Evolutionary conservation across 192 early-diverging fungal species (phyloP).

Genomic region (Pilaira anomala): DNA sequence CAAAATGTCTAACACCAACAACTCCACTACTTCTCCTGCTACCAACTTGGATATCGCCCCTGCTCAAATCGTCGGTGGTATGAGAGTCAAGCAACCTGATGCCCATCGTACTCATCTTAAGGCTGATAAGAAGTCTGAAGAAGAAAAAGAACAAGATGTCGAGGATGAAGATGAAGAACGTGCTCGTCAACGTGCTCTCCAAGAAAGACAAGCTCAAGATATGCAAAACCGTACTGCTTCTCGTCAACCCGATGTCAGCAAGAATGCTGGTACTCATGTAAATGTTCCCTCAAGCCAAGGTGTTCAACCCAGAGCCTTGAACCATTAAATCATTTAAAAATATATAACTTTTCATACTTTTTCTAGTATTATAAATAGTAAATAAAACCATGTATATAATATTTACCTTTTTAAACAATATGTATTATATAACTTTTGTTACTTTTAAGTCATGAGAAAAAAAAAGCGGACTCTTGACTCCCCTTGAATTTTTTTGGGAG

Average conservation of each 20-base stretch:
- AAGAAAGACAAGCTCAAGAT: constrained; percentile 11
- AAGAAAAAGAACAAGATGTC: constrained; percentile 3
- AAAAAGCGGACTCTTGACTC: too few relatives aligned
- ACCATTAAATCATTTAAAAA: constrained; percentile 5
- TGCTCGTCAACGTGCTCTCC: background rate
- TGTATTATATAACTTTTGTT: too few relatives aligned
- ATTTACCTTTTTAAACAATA: too few relatives aligned
- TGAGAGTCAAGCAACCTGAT: constrained; percentile 9
- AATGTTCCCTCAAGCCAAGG: background rate
- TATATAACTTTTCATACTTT: background rate
- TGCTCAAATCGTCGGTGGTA: constrained; percentile 11
- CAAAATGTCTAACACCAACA: background rate
- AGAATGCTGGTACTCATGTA: constrained; percentile 9
- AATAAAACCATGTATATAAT: background rate
- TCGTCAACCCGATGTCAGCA: constrained; percentile 7
- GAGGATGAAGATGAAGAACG: constrained; percentile 6
- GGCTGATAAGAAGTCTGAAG: background rate
- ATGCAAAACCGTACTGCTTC: constrained; percentile 7
- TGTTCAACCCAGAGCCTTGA: constrained; percentile 11
- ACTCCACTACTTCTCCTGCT: background rate
- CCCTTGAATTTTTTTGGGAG: background rate
- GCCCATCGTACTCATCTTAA: constrained; percentile 5
- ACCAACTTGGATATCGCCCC: background rate
- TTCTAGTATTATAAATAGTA: background rate
- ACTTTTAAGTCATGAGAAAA: too few relatives aligned